A percentile compares a stretch with the other conserved stretches of the same genome.
These are phyloP conservation scores for Phtheirospermum japonicum DNA, from an alignment of 257 asterid species.

Conservation along the genomic window DNA sequence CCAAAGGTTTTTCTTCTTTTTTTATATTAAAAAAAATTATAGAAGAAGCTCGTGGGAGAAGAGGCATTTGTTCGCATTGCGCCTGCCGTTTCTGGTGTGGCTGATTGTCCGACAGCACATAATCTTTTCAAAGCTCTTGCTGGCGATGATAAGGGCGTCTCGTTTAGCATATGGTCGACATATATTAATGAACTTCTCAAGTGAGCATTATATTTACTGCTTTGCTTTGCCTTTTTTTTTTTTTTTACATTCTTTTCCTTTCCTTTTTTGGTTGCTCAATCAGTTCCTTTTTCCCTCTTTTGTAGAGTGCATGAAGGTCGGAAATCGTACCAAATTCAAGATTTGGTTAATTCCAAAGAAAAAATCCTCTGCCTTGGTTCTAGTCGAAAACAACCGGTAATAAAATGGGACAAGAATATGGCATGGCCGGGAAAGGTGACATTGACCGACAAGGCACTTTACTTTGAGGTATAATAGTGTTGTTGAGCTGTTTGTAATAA, in stretches of 20 bases:
- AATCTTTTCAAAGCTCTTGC: constrained; percentile 91
- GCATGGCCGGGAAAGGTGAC: constrained; percentile 96
- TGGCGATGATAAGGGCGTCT: constrained; percentile 69
- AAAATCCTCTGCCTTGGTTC: constrained; percentile 74
- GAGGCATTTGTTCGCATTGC: constrained; percentile 94
- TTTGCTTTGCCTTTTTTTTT: constrained; percentile 12
- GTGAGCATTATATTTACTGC: constrained; percentile 46
- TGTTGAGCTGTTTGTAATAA: constrained; percentile 16
- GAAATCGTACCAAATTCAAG: constrained; percentile 56
- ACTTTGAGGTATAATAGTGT: constrained; percentile 86
- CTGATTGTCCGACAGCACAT: constrained; percentile 86
- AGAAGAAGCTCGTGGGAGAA: constrained; percentile 81
- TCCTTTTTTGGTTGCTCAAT: constrained; percentile 13
- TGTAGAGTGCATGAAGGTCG: constrained; percentile 89
- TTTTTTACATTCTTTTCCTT: background rate
- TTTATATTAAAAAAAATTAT: too few species aligned
- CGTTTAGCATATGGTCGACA: constrained; percentile 71
- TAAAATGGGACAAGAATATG: constrained; percentile 86
- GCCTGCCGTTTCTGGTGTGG: constrained; percentile 94
- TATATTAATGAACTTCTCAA: constrained; percentile 79
- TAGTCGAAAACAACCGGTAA: constrained; percentile 90
- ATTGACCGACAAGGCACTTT: constrained; percentile 79
- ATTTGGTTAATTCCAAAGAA: constrained; percentile 45
- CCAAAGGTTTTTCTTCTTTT: constrained; percentile 21
- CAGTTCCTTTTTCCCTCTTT: constrained; percentile 17